Evolutionary conservation across 2,329 filamentous ascomycete species (phyloP).

Genomic region (Paraphoma sp.): DNA sequence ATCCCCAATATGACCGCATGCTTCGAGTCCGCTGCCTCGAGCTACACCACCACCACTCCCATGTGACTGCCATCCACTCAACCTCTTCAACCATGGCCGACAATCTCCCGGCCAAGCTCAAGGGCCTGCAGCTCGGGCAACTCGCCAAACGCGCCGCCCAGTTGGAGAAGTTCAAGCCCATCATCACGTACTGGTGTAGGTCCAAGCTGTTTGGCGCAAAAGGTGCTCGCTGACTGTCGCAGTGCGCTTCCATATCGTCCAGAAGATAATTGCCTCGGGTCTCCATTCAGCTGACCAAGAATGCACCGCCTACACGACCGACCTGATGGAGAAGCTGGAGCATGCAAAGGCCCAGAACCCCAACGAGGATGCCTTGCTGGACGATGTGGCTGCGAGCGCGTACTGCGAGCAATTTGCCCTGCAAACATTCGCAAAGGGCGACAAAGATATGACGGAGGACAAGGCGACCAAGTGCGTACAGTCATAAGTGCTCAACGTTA

Average conservation of each 20-base stretch:
- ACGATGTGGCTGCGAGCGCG: constrained; percentile 85
- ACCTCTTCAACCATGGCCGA: constrained; percentile 67
- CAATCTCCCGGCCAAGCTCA: constrained; percentile 74
- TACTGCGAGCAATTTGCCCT: constrained; percentile 94
- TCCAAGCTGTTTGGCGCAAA: constrained; percentile 23
- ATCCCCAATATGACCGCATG: neutral
- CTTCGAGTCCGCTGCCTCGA: constrained; percentile 1
- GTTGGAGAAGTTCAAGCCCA: constrained; percentile 81
- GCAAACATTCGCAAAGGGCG: constrained; percentile 84
- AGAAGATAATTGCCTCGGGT: constrained; percentile 83
- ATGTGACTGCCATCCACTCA: neutral
- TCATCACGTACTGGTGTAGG: constrained; percentile 94
- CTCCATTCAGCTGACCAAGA: constrained; percentile 82
- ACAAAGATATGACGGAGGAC: constrained; percentile 80
- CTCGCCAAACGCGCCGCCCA: constrained; percentile 86
- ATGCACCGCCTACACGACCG: constrained; percentile 79
- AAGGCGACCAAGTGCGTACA: constrained; percentile 74
- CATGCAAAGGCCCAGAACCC: constrained; percentile 76
- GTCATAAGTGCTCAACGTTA: constrained; percentile 9
- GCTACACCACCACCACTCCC: neutral
- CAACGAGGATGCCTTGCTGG: constrained; percentile 80
- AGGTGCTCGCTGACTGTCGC: constrained; percentile 18
- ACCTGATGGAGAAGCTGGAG: constrained; percentile 91
- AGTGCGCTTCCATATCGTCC: constrained; percentile 72
- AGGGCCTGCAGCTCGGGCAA: constrained; percentile 79